These are phyloP conservation scores for Puccinia triticina DNA, from an alignment of 1,284 basidiomycete species.

Conservation along the genomic window DNA sequence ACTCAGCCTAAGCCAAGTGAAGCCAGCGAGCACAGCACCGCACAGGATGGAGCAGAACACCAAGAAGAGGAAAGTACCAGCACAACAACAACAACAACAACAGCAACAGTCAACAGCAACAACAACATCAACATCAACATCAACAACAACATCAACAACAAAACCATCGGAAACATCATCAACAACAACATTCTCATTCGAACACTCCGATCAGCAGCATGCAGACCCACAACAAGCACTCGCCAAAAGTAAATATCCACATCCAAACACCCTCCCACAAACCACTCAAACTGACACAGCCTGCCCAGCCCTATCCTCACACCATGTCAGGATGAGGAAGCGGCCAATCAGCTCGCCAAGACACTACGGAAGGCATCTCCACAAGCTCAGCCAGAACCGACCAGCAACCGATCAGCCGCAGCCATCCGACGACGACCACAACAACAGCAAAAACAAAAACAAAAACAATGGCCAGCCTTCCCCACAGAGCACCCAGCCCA, in stretches of 20 bases:
- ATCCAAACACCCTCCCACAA: background rate
- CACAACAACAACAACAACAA: background rate
- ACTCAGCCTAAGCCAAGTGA: no score
- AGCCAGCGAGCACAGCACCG: no score
- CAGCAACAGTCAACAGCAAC: background rate
- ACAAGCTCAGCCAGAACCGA: constrained; percentile 18
- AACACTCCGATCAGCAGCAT: no score
- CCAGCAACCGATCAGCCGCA: background rate
- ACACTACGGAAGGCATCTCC: constrained; percentile 41
- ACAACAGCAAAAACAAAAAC: background rate
- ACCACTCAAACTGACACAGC: background rate
- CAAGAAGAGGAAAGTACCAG: constrained; percentile 3
- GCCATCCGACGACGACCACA: background rate
- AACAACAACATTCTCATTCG: background rate
- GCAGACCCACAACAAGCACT: no score
- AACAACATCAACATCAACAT: background rate
- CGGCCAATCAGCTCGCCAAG: constrained; percentile 33
- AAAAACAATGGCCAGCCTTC: no score
- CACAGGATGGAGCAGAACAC: no score
- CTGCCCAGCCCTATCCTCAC: constrained; percentile 20
- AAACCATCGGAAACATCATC: background rate
- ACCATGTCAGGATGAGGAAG: constrained; percentile 42
- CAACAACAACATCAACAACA: background rate
- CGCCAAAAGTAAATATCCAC: background rate
- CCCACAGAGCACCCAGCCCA: background rate